These are phyloP conservation scores for Venturia pyrina DNA, from an alignment of 2,329 filamentous ascomycete species.

Conservation along the genomic window DNA sequence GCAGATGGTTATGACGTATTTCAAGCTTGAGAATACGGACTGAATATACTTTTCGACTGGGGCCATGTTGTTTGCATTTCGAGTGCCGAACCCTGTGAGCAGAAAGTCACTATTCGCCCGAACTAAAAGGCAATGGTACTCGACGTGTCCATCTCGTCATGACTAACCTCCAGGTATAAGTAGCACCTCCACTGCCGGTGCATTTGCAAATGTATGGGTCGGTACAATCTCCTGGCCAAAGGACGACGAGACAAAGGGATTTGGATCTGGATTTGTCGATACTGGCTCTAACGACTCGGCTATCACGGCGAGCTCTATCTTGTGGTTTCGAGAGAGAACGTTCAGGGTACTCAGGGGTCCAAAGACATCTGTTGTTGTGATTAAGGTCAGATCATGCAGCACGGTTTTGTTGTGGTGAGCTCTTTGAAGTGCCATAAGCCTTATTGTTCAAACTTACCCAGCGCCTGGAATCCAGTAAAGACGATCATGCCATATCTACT, in stretches of 20 bases:
- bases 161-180: conserved; percentile 50
- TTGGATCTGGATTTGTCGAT: conserved; percentile 18
- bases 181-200: conserved; percentile 48
- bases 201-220: conserved; percentile 45
- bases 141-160: too few species aligned
- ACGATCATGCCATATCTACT: too few species aligned
- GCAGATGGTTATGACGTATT: conserved; percentile 55
- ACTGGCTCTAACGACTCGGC: conserved; percentile 26
- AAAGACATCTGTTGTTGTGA: conserved; percentile 21
- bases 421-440: too few species aligned
- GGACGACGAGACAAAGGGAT: conserved; percentile 16
- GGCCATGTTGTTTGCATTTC: conserved; percentile 32
- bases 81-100: conserved; percentile 9
- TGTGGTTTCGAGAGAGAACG: conserved; percentile 20
- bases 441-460: too few species aligned
- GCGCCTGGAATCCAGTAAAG: too few species aligned
- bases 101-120: too few species aligned
- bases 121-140: too few species aligned
- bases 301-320: conserved; percentile 22
- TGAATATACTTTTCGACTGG: conserved; percentile 38
- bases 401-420: too few species aligned
- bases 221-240: conserved; percentile 33
- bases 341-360: conserved; percentile 40
- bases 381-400: too few species aligned
- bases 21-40: conserved; percentile 35